Evolutionary conservation across 805 yeast genomes (phyloP).

Genomic region (Priceomyces haplophilus): DNA sequence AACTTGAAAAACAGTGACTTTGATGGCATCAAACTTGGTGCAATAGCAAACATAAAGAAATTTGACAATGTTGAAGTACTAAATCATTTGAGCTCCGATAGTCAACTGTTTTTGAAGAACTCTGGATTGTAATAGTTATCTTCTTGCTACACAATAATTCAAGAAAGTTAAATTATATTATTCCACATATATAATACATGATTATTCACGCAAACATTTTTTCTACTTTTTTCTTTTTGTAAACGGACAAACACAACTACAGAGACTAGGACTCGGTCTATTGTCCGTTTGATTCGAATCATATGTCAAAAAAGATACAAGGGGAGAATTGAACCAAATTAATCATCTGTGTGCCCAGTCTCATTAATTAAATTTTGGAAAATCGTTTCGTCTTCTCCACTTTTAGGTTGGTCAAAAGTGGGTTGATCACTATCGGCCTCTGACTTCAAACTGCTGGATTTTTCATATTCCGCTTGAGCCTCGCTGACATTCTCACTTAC

Average conservation of each 20-base stretch:
- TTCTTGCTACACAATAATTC: neutral
- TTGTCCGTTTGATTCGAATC: no score
- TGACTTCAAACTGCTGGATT: neutral
- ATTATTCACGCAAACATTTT: no score
- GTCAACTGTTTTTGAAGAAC: constrained; percentile 12
- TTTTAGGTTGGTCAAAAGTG: constrained; percentile 1
- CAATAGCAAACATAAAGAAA: constrained; percentile 24
- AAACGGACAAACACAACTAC: no score
- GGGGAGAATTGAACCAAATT: neutral
- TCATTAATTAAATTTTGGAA: constrained; percentile 16
- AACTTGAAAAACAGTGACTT: constrained; percentile 41
- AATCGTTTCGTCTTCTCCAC: constrained; percentile 15
- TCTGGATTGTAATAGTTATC: constrained; percentile 7
- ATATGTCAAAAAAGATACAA: neutral
- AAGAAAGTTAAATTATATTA: neutral
- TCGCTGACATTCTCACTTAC: neutral
- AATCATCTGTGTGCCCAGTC: constrained; percentile 3
- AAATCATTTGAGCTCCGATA: constrained; percentile 23
- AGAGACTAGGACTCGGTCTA: no score
- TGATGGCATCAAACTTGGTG: constrained; percentile 24
- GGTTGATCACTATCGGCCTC: neutral
- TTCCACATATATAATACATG: neutral
- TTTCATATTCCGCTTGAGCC: neutral
- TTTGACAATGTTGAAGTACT: constrained; percentile 25
- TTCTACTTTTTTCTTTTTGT: neutral